Base-by-base conservation (phyloP, 257 asterid species). In the Fraxinus cuspidata region DNA sequence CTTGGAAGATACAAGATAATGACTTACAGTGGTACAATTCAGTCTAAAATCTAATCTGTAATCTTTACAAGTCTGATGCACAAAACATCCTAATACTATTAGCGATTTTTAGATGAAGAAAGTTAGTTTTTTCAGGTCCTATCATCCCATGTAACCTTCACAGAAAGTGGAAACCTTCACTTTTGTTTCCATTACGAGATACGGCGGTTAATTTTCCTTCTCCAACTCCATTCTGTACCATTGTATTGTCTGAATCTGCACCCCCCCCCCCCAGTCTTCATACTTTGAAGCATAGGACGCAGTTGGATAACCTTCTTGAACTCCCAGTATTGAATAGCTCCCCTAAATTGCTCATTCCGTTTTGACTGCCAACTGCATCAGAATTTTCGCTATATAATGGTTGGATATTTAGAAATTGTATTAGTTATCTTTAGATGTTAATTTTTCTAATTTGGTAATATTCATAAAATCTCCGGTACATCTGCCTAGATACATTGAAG, bases 401-500 rank as follows among this genome's bases (percentile, higher is more conserved):
- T 63, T 27, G 34, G 32, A 23, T 31, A 21, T 42, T 16, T 53
- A 63, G 15, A 73, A 44, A 38, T 68, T 64, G 73, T 51, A 70
- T 18, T 67, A 64, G 47, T 23, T 42, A 65, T 34, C 29, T 58
- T 42, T 63, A 19, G 53, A 53, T 32, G 58, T 70, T 47, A 29
- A 16, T 71, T 72, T 67, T 35, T 68, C 72, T 75, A 72, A 13
- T 49, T 70, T 71, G 37, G 70, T 81, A 42, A 68, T 78, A 27
- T 23, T 77, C 73, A n/a, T 79, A 4, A 73, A 29, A 25, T 68
- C 74, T 60, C 65, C 12, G 56, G 64, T 79, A 68, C 71, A 53
- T 70, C 83, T 79, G 67, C 76, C 80, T 84, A 96, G 99, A 90
- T 96, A 93, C 85, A 96, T 96, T 75, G 94, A 88, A 28, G 98